Evolutionary conservation across 768 basidiomycete genomes (phyloP).

Genomic region (Amanita subjunquillea): DNA sequence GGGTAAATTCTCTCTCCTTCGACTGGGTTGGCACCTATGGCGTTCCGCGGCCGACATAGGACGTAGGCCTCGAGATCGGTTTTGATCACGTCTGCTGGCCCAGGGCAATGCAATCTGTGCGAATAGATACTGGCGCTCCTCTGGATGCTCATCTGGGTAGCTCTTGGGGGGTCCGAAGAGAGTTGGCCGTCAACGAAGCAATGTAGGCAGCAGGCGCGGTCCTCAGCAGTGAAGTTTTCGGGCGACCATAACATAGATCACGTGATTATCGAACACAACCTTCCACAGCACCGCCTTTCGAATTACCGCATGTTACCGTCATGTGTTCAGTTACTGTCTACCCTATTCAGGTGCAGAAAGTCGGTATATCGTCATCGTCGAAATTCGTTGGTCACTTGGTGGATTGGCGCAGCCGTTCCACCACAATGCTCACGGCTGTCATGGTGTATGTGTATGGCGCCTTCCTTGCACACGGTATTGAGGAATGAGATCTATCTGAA

Average conservation of each 20-base stretch:
- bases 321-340: not conserved
- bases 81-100: conserved; percentile 1
- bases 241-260: not conserved
- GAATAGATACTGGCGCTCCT: not conserved
- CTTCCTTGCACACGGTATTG: not conserved
- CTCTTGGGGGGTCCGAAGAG: not conserved
- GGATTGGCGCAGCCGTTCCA: not conserved
- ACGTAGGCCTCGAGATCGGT: conserved; percentile 1
- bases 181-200: not conserved
- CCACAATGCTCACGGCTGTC: not conserved
- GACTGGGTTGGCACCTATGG: not conserved
- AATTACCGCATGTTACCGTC: too few relatives aligned
- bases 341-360: not conserved
- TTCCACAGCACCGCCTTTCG: not conserved
- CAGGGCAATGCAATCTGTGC: not conserved
- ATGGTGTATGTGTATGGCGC: not conserved
- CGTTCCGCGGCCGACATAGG: not conserved
- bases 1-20: conserved; percentile 16
- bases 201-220: not conserved
- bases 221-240: not conserved
- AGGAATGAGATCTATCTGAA: not conserved
- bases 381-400: not conserved
- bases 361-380: not conserved
- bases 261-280: not conserved
- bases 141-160: not conserved